Conservation (phyloP, 129 eudicot genomes). For the Logfia minima region DNA sequence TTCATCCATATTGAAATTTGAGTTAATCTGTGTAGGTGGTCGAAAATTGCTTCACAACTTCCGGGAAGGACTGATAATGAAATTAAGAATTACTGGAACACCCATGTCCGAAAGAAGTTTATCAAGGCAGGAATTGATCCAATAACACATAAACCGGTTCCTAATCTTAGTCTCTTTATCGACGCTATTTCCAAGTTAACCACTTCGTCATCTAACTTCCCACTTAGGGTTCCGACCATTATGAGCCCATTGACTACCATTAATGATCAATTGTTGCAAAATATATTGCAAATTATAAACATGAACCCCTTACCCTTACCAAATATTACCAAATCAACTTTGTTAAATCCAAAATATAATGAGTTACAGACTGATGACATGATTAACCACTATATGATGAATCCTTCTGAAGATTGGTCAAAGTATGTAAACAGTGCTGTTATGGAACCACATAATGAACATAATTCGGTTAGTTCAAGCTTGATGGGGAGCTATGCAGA, state of each 20-base stretch:
- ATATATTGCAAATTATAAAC: constrained; percentile 35
- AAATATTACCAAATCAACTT: constrained; percentile 21
- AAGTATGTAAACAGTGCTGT: constrained; percentile 22
- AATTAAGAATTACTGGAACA: constrained; percentile 38
- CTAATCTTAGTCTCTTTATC: constrained; percentile 20
- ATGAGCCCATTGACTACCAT: constrained; percentile 27
- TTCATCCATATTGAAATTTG: neutral
- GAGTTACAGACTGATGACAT: constrained; percentile 26
- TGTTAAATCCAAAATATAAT: constrained; percentile 23
- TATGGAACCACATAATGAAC: constrained; percentile 16
- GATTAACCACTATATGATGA: constrained; percentile 23
- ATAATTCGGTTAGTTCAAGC: constrained; percentile 14
- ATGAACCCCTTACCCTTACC: constrained; percentile 37
- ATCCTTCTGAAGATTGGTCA: constrained; percentile 33
- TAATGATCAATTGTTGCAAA: constrained; percentile 35
- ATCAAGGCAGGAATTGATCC: constrained; percentile 45
- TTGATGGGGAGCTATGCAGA: constrained; percentile 33
- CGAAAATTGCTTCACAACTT: constrained; percentile 46
- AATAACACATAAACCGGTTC: constrained; percentile 39
- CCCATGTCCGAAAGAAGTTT: constrained; percentile 43
- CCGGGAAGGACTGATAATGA: constrained; percentile 18
- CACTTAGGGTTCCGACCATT: constrained; percentile 8
- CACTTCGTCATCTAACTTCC: constrained; percentile 16
- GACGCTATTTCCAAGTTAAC: constrained; percentile 29
- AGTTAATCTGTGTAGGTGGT: constrained; percentile 38